Evolutionary conservation across 2,329 filamentous ascomycete species (phyloP).

Genomic region (Tolypocladium pustulatum): DNA sequence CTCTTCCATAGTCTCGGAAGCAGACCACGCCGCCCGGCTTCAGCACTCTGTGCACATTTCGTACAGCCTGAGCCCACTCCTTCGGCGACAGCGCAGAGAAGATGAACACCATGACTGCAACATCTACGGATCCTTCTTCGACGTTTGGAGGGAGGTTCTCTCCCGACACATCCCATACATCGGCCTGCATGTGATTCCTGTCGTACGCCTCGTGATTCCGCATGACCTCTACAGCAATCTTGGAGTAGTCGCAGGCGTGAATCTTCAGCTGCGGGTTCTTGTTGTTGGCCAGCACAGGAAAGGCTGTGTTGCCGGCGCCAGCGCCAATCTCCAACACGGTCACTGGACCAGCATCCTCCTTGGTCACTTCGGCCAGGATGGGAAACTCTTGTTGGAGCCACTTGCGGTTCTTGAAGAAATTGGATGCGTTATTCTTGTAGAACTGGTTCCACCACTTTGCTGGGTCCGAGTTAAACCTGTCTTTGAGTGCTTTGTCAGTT

Average conservation of each 20-base stretch:
- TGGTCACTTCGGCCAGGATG: constrained; percentile 65
- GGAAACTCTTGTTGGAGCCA: constrained; percentile 97
- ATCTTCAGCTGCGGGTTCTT: constrained; percentile 72
- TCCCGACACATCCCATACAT: constrained; percentile 86
- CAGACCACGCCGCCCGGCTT: constrained; percentile 90
- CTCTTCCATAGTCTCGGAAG: constrained; percentile 93
- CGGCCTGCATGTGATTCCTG: constrained; percentile 62
- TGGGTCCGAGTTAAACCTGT: constrained; percentile 78
- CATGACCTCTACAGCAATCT: constrained; percentile 90
- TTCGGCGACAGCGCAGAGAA: constrained; percentile 81
- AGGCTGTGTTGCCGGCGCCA: constrained; percentile 92
- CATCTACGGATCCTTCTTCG: constrained; percentile 69
- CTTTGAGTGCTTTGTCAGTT: constrained; percentile 36
- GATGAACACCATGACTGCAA: constrained; percentile 93
- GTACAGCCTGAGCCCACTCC: constrained; percentile 76
- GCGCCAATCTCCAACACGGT: constrained; percentile 85
- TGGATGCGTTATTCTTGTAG: constrained; percentile 93
- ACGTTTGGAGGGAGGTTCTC: constrained; percentile 67
- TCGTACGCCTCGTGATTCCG: constrained; percentile 69
- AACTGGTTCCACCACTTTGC: constrained; percentile 98
- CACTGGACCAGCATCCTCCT: constrained; percentile 55
- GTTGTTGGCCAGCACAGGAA: constrained; percentile 78
- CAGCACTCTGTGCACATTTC: constrained; percentile 70
- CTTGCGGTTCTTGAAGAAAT: constrained; percentile 98
- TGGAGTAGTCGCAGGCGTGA: constrained; percentile 93